Evolutionary conservation across 192 early-diverging fungal genomes (phyloP), one percentile per base, ranked within the genome.

Genomic region (Coemansia aciculifera): DNA sequence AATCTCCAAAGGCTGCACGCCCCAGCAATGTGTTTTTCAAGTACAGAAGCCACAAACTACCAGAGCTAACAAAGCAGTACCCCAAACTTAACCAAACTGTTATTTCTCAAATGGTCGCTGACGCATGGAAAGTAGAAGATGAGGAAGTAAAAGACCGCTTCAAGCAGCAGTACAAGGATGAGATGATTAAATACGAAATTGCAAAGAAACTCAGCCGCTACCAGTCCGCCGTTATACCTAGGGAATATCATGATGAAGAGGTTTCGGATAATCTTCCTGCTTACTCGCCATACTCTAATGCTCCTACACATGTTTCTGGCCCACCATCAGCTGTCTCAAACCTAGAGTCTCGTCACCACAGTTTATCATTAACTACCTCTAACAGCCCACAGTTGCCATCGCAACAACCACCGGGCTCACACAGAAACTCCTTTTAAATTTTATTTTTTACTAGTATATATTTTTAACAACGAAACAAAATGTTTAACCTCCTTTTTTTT

Each of bases 11-110:
- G 39, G 12, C 31, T n/a, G 60, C 72, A 0, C 73, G 83, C 12
- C 85, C 85, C 1, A 75, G 74, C 64, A 86, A 86, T 68, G 73
- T 80, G 7, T 86, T 86, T 62, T 80, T 86, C 75, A 76, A 78
- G 64, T 86, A 86, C 69, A 79, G 85, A 24, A 78, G 75, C 36
- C 61, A 76, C 49, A 81, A 82, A 42, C 73, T 76, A 19, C 72
- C 75, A 12, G 80, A 78, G 46, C 59, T 86, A 3, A 68, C 74
- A 12, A 32, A 51, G 21, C 46, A 66, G 40, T 71, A 78, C 57
- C 83, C 82, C 1, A 78, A 81, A n/a, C 57, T 81, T 15, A 82
- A 79, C 64, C 79, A 86, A 36, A 84, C 80, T 3, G 65, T 75
- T 17, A 78, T 86, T 48, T 87, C 86, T 2, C 70, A 74, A 12